Evolutionary conservation across 352 stramenopile genomes (phyloP).

Genomic region (Halophytophthora batemanensis): DNA sequence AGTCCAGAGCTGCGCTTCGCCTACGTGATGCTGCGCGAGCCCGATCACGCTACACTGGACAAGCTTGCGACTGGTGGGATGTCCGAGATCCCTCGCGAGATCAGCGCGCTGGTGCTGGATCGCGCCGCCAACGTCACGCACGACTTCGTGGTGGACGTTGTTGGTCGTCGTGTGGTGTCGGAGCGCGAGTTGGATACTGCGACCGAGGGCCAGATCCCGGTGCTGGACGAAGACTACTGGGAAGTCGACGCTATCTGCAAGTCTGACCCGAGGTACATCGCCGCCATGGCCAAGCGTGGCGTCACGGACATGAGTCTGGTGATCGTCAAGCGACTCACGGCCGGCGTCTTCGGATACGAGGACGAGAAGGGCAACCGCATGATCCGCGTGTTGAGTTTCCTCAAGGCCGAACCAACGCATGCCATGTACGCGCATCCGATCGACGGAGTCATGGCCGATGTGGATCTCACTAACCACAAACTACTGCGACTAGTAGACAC

Average conservation of each 20-base stretch:
- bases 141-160: conserved; percentile 13
- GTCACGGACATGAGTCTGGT: conserved; percentile 14
- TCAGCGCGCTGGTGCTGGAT: conserved; percentile 14
- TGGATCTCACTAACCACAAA: conserved; percentile 10
- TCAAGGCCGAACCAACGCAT: conserved; percentile 2
- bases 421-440: conserved; percentile 18
- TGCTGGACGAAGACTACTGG: conserved; percentile 18
- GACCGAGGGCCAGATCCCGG: conserved; percentile 9
- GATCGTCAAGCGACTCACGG: conserved; percentile 6
- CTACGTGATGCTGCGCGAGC: conserved; percentile 19
- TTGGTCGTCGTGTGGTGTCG: background rate
- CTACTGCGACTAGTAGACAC: conserved; percentile 15
- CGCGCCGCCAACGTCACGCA: conserved; percentile 2
- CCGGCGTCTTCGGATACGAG: conserved; percentile 10
- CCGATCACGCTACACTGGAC: conserved; percentile 9
- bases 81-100: conserved; percentile 9
- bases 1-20: conserved; percentile 9
- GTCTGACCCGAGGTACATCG: conserved; percentile 11
- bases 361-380: conserved; percentile 11
- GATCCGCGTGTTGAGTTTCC: conserved; percentile 14
- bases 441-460: conserved; percentile 16
- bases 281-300: conserved; percentile 6
- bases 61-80: conserved; percentile 3
- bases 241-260: conserved; percentile 10
- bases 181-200: conserved; percentile 5